phyloP scores from a whole-genome alignment of 441 rosid species.

The Viola pubescens region DNA sequence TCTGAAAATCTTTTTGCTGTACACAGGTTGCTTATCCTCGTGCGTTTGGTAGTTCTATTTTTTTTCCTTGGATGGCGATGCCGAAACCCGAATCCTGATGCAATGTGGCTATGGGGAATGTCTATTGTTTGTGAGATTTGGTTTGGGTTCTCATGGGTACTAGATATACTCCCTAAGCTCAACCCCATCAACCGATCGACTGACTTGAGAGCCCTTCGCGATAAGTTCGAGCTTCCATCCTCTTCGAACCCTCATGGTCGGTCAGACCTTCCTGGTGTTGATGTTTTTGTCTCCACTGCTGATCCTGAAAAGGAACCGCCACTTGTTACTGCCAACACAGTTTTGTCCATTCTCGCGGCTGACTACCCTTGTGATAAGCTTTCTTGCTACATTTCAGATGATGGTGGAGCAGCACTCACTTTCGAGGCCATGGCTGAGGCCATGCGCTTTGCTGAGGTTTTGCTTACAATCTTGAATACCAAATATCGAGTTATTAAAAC shows the following conservation, averaged over 20 bases:
- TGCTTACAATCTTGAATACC: background rate
- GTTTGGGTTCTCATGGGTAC: constrained; percentile 87
- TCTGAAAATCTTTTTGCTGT: background rate
- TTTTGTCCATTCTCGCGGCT: constrained; percentile 60
- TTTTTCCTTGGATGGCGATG: constrained; percentile 71
- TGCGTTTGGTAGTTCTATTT: constrained; percentile 40
- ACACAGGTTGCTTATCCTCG: constrained; percentile 46
- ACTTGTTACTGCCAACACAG: constrained; percentile 71
- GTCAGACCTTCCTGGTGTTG: constrained; percentile 78
- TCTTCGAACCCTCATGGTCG: constrained; percentile 69
- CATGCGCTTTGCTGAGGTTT: constrained; percentile 60
- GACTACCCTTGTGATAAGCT: constrained; percentile 80
- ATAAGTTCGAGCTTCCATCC: constrained; percentile 66
- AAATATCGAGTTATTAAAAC: background rate
- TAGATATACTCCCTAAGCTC: constrained; percentile 69
- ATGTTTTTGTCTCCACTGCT: constrained; percentile 74
- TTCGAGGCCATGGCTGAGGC: constrained; percentile 97
- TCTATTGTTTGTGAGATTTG: constrained; percentile 75
- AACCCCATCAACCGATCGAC: constrained; percentile 78
- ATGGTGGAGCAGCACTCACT: constrained; percentile 81
- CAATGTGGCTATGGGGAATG: constrained; percentile 80
- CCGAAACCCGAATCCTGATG: constrained; percentile 63
- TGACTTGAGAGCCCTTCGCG: constrained; percentile 54
- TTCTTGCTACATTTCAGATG: constrained; percentile 68
- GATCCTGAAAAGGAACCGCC: constrained; percentile 87